Percentiles rank a stretch among this genome's conserved stretches.
Conservation (phyloP, 306 rosid species). For the Cotoneaster glaucophyllus region DNA sequence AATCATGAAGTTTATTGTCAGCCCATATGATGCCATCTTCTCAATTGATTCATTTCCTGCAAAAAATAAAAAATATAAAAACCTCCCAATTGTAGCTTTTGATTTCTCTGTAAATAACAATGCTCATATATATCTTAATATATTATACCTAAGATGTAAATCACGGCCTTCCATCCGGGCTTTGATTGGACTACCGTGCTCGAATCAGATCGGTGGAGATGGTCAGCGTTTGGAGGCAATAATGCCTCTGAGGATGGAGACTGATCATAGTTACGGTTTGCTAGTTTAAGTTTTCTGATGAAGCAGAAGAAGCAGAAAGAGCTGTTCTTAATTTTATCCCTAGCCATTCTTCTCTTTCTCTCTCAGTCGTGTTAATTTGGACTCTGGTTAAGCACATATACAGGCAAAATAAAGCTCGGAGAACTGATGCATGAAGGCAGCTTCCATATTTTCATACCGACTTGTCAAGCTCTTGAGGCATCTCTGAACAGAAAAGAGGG, state of each 20-base stretch:
- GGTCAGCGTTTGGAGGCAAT: not conserved
- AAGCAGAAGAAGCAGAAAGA: not conserved
- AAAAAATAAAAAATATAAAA: not conserved
- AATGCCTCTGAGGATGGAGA: not conserved
- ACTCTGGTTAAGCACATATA: not conserved
- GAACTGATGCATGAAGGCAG: not conserved
- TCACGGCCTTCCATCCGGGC: slow-evolving; percentile 38
- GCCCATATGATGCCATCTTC: slow-evolving; percentile 42
- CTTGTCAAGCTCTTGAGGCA: not conserved
- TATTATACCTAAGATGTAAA: slow-evolving; percentile 23
- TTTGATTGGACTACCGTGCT: not conserved
- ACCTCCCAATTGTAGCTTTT: not conserved
- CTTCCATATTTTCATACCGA: not conserved
- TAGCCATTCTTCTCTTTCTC: not conserved
- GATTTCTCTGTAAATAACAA: not conserved
- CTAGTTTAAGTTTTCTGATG: not conserved
- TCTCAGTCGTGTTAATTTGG: not conserved
- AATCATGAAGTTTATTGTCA: slow-evolving; percentile 38
- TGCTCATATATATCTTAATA: not conserved
- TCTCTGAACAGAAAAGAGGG: not conserved
- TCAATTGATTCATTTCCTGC: slow-evolving; percentile 51
- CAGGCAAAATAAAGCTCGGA: not conserved
- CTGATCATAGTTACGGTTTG: not conserved
- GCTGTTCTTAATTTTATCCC: not conserved
- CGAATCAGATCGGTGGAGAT: not conserved